Evolutionary conservation across 257 asterid genomes (phyloP).

Genomic region (Anisodus acutangulus): DNA sequence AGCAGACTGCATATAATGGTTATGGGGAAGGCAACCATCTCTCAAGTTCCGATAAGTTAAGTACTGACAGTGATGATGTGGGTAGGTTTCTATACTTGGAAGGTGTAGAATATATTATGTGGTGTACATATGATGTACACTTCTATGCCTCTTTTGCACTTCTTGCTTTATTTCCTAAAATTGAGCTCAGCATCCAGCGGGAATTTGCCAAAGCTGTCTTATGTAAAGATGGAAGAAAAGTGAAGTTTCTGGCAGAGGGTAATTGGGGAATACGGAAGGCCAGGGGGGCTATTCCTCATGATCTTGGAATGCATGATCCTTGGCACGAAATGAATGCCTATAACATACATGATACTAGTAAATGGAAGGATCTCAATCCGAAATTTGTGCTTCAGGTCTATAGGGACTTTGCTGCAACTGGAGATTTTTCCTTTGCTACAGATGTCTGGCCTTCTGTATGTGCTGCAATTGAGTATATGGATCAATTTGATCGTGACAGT

Average conservation of each 20-base stretch:
- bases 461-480: conserved; percentile 98
- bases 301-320: conserved; percentile 97
- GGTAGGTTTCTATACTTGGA: conserved; percentile 92
- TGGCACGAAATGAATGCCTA: conserved; percentile 99
- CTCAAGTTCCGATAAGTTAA: conserved; percentile 44
- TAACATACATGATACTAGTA: conserved; percentile 93
- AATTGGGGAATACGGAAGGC: conserved; percentile 89
- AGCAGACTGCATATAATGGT: conserved; percentile 40
- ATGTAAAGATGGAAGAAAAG: conserved; percentile 75
- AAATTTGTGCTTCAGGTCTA: conserved; percentile 95
- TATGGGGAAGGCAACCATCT: conserved; percentile 43
- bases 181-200: conserved; percentile 94
- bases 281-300: conserved; percentile 95
- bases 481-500: conserved; percentile 82
- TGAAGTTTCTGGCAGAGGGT: conserved; percentile 86
- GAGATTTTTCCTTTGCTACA: conserved; percentile 79
- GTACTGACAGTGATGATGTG: conserved; percentile 56
- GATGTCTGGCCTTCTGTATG: conserved; percentile 97
- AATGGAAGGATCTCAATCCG: conserved; percentile 94
- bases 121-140: conserved; percentile 99
- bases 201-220: conserved; percentile 93
- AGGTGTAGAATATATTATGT: conserved; percentile 97
- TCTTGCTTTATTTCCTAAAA: conserved; percentile 89
- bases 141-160: conserved; percentile 98
- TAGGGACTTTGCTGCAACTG: conserved; percentile 89